Evolutionary conservation across 257 asterid species (phyloP).

Genomic region (Linaria vulgaris): DNA sequence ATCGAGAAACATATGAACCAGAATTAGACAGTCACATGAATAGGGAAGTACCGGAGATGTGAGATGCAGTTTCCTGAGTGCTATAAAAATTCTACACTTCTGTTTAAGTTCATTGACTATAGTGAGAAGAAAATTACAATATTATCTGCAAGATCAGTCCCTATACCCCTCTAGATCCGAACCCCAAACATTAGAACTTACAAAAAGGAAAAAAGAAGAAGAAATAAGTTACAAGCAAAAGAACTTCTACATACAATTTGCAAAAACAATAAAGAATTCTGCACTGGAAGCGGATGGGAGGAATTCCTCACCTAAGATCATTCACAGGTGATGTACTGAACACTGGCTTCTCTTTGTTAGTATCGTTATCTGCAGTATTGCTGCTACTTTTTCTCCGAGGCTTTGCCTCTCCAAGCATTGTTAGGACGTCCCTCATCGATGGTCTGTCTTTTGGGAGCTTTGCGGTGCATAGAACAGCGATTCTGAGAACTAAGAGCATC

Average conservation of each 20-base stretch:
- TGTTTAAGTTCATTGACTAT: conserved; percentile 13
- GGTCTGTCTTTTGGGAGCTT: conserved; percentile 49
- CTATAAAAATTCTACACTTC: conserved; percentile 24
- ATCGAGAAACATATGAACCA: background rate
- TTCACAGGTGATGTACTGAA: conserved; percentile 42
- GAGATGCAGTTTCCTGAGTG: conserved; percentile 20
- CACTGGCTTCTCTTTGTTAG: conserved; percentile 32
- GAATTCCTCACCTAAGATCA: conserved; percentile 33
- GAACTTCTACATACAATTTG: conserved; percentile 25
- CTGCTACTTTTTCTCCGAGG: conserved; percentile 46
- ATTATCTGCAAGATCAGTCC: conserved; percentile 9
- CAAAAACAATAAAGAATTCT: background rate
- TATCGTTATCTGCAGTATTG: conserved; percentile 21
- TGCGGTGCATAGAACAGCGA: conserved; percentile 47
- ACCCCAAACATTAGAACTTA: conserved; percentile 22
- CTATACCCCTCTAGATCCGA: conserved; percentile 11
- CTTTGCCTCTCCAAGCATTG: conserved; percentile 50
- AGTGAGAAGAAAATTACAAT: conserved; percentile 17
- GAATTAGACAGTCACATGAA: background rate
- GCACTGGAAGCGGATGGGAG: conserved; percentile 3
- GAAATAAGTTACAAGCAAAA: conserved; percentile 9
- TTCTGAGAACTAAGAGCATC: conserved; percentile 41
- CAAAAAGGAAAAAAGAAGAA: background rate
- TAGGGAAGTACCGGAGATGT: background rate
- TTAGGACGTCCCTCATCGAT: conserved; percentile 44